Evolutionary conservation across 176 grass and related monocot species (phyloP), one percentile per base, ranked within the genome.

Genomic region (Calamus simplicifolius): DNA sequence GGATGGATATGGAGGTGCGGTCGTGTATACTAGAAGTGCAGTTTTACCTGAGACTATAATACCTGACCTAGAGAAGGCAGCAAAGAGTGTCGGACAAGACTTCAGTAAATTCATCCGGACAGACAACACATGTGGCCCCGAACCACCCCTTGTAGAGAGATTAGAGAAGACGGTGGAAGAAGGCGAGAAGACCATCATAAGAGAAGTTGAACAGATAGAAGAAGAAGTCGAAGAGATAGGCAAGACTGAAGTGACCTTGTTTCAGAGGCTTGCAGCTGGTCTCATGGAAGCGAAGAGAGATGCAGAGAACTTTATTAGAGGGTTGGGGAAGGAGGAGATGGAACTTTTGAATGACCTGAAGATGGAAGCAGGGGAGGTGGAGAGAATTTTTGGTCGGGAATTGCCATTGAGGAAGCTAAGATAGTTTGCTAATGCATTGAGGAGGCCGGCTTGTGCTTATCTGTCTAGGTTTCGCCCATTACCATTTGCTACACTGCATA

Each of bases 1-100:
- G 93, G 87, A 98, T 61, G 93, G 93, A 35, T 98, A 98, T 25
- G 93, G 93, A 52, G 87, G 93, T 14, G 67, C 93, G 12, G 87
- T 98, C 19, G 21, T 92, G 27, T 98, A 98, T 67, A 98, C 93
- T 51, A 85, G 79, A 76, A 88, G 84, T 73, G 81, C 67, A 61
- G 75, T 61, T 48, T 51, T 98, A 18, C 93, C 93, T 67, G 71
- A 71, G 29, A 78, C 81, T 48, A 85, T 89, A 73, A 62, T 92
- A n/a, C 84, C 84, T 3, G 81, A 89, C 68, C 60, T 98, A 78
- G 79, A 92, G 51, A 87, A 73, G 25, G 87, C 93, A 0, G 79
- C 93, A 8, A 92, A 73, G 48, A 88, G 72, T 48, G 5, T 98
- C 29, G 81, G 85, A 4, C 72, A 70, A 14, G 81, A 92, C 67